These are phyloP conservation scores for Dicorynia guianensis DNA, from an alignment of 306 rosid genomes.

Conservation along the genomic window DNA sequence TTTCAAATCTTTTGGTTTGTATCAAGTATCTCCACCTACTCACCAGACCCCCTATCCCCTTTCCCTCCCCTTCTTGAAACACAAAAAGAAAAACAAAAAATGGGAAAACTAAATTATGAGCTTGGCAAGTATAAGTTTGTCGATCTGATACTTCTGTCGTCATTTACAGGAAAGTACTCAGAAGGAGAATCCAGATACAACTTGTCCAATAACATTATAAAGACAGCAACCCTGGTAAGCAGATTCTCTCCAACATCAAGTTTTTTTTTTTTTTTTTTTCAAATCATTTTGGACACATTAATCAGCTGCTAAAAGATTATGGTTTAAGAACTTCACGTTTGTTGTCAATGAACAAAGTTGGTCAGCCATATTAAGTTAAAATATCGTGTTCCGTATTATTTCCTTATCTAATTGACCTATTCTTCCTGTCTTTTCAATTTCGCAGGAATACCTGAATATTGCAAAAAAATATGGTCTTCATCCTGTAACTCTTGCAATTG, in stretches of 20 bases:
- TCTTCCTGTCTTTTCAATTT: conserved; percentile 35
- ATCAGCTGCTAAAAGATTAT: conserved; percentile 9
- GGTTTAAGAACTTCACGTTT: conserved; percentile 22
- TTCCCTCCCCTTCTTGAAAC: neutral
- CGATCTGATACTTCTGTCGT: conserved; percentile 24
- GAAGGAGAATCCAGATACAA: conserved; percentile 95
- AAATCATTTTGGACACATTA: conserved; percentile 18
- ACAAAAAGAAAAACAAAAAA: conserved; percentile 9
- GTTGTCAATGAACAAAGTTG: neutral
- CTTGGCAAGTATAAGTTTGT: neutral
- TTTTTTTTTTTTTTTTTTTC: neutral
- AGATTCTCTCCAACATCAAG: conserved; percentile 28
- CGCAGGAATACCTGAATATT: conserved; percentile 74
- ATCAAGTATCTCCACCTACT: neutral
- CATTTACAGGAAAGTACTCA: conserved; percentile 68
- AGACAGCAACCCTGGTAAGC: conserved; percentile 69
- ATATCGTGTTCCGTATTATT: conserved; percentile 29
- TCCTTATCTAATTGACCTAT: conserved; percentile 29
- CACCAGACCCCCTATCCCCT: neutral
- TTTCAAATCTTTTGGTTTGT: conserved; percentile 8
- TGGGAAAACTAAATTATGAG: neutral
- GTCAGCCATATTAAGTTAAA: conserved; percentile 8
- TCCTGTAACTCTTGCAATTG: conserved; percentile 90
- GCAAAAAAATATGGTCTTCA: conserved; percentile 68
- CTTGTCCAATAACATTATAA: conserved; percentile 56